Evolutionary conservation across 2,329 filamentous ascomycete species (phyloP).

Genomic region (Ophiocordyceps polyrhachis-furcata): DNA sequence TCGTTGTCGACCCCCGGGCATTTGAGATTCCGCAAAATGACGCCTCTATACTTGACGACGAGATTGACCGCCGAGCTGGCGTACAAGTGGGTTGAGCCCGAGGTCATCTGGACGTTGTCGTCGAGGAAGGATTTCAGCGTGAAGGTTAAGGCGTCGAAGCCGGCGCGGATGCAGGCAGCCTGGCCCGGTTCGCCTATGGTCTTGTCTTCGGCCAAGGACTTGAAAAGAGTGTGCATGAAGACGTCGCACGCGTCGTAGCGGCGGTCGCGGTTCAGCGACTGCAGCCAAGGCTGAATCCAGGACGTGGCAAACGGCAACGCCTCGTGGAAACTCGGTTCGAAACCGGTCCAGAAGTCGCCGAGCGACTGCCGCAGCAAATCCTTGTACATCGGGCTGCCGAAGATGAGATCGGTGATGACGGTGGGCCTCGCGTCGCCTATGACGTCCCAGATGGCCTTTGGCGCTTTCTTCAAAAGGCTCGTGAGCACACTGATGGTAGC

Average conservation of each 20-base stretch:
- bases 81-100: constrained; percentile 38
- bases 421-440: constrained; percentile 65
- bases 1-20: constrained; percentile 9
- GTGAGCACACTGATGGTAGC: constrained; percentile 54
- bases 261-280: constrained; percentile 57
- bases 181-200: constrained; percentile 37
- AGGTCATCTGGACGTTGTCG: constrained; percentile 21
- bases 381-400: constrained; percentile 49
- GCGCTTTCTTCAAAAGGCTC: constrained; percentile 53
- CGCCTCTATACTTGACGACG: constrained; percentile 40
- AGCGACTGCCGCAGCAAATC: constrained; percentile 43
- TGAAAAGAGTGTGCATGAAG: constrained; percentile 58
- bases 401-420: constrained; percentile 68
- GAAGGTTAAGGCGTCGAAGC: constrained; percentile 38
- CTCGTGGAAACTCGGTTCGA: constrained; percentile 22
- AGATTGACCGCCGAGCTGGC: constrained; percentile 48
- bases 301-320: constrained; percentile 46
- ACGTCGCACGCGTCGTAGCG: constrained; percentile 64
- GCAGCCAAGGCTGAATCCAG: constrained; percentile 64
- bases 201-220: constrained; percentile 36
- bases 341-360: constrained; percentile 19
- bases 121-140: constrained; percentile 38
- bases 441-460: constrained; percentile 73
- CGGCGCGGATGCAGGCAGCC: constrained; percentile 43
- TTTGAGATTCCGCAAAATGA: constrained; percentile 28